Evolutionary conservation across 1,284 basidiomycete genomes (phyloP), one percentile per base, ranked within the genome.

Genomic region (Fomitiporia mediterranea): DNA sequence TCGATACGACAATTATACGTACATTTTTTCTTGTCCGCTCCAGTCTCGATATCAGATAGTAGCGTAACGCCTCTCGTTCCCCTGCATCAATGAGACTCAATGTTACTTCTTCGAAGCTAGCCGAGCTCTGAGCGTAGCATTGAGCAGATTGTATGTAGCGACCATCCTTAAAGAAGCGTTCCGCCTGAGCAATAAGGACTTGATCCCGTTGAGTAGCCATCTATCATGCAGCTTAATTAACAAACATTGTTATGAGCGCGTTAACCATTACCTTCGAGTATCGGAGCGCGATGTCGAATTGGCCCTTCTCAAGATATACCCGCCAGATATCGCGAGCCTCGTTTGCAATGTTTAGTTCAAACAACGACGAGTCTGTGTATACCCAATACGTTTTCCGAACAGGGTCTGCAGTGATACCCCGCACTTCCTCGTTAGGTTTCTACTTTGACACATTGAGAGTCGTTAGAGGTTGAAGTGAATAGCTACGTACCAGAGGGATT

Each of bases 251-350:
- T 35, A n/a, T 1, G 1, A 30, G 13, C 13, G 28, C 21, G n/a
- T 7, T 6, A 43, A 21, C 27, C 61, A 72, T 44, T 53, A 90
- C 93, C 76, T 91, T 94, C 19, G 91, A 84, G 70, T 90, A 90
- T 57, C 80, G 78, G 52, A 98, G 73, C 0, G 97, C 93, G 1
- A 80, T 69, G 11, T 92, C 87, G 62, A 84, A 95, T 48, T 86
- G 80, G 1, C 81, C 83, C 64, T 90, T 85, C 51, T 86, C 81
- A 3, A 98, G 78, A 69, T 92, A 93, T 48, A 95, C 87, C 60
- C 86, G 86, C 97, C 97, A 99, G 4, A 99, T 86, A 66, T 98
- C 90, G 2, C 95, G 83, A 64, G 91, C 90, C 73, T 99, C 97
- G 62, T 96, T 91, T 8, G 79, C 79, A 15, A 94, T 79, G 13